Conservation (phyloP, 352 stramenopile species). For the Phytopythium vexans region DNA sequence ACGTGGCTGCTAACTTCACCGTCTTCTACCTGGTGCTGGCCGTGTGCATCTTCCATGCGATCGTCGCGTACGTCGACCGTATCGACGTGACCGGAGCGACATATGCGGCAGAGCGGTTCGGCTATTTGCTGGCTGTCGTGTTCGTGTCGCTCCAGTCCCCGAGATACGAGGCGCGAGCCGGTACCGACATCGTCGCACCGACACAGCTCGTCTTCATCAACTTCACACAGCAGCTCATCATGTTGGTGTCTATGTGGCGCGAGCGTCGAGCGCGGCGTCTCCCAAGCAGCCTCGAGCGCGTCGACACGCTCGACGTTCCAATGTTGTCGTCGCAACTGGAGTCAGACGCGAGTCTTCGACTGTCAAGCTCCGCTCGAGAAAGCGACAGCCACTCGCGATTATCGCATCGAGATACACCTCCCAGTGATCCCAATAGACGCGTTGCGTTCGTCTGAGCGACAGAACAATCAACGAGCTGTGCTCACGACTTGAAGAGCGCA, state of each 20-base stretch:
- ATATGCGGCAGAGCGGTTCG: constrained; percentile 19
- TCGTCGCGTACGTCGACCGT: constrained; percentile 24
- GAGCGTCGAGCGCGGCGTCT: neutral
- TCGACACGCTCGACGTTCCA: neutral
- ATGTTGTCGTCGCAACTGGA: neutral
- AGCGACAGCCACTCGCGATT: too few relatives aligned
- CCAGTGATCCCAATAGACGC: too few relatives aligned
- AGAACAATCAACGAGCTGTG: too few relatives aligned
- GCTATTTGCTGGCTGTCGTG: constrained; percentile 21
- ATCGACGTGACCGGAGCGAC: constrained; percentile 19
- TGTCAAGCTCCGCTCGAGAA: too few relatives aligned
- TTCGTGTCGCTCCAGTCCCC: constrained; percentile 15
- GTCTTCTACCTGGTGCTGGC: constrained; percentile 22
- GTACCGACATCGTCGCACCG: constrained; percentile 17
- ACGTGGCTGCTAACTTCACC: constrained; percentile 19
- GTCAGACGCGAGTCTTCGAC: too few relatives aligned
- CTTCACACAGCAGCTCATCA: constrained; percentile 1
- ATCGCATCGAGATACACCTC: too few relatives aligned
- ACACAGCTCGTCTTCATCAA: constrained; percentile 7
- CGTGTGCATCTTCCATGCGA: constrained; percentile 24
- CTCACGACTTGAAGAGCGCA: too few relatives aligned
- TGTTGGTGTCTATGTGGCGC: neutral
- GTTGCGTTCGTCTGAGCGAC: too few relatives aligned
- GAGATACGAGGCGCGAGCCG: constrained; percentile 17
- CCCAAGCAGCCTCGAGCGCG: too few relatives aligned